These are phyloP conservation scores for Penicillium frequentans DNA, from an alignment of 2,329 filamentous ascomycete species.

Conservation along the genomic window DNA sequence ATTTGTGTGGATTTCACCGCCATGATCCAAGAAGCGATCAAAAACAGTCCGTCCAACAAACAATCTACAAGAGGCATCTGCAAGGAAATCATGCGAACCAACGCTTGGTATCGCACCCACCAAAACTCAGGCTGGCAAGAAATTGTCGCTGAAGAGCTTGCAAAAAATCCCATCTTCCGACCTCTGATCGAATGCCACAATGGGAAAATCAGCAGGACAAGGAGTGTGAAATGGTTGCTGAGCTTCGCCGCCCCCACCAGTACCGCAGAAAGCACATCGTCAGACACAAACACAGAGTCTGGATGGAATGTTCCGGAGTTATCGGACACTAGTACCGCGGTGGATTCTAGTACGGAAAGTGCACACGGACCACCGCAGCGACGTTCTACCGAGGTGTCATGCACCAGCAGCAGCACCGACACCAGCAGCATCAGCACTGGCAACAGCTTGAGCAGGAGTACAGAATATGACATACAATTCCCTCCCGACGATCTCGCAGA, in stretches of 20 bases:
- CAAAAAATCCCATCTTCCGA: not conserved
- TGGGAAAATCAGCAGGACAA: not conserved
- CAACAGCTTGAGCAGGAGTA: not conserved
- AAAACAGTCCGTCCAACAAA: not conserved
- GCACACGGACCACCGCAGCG: not conserved
- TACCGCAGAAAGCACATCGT: not conserved
- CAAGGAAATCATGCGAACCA: not conserved
- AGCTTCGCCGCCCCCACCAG: not conserved
- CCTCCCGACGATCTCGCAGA: not conserved
- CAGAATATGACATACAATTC: not conserved
- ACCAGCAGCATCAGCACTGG: not conserved
- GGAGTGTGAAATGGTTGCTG: not conserved
- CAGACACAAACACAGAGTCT: not conserved
- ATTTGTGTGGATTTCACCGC: not conserved
- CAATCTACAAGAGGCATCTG: not conserved
- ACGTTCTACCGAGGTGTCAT: not conserved
- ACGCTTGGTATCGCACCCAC: not conserved
- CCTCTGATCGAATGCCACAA: not conserved
- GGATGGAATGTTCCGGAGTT: not conserved
- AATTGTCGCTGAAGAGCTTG: not conserved
- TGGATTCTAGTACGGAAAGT: not conserved
- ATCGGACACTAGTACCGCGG: not conserved
- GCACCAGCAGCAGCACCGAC: not conserved
- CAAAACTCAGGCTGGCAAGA: not conserved
- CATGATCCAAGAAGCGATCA: not conserved